phyloP scores from a whole-genome alignment of 257 asterid species.

The Gentiana straminea region DNA sequence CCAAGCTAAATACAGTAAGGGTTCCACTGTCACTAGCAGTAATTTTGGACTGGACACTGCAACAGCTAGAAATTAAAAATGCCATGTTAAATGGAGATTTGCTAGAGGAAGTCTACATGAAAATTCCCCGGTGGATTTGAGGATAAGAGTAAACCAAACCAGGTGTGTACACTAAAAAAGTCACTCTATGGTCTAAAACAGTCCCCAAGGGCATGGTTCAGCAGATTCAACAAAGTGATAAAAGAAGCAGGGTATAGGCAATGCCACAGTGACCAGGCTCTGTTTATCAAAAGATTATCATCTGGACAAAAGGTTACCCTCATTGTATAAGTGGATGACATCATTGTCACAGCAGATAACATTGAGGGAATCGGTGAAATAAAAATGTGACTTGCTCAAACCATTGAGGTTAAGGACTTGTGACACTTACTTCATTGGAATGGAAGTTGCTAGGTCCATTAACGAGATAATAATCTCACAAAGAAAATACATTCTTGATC shows the following conservation, averaged over 20 bases:
- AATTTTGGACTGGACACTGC: not conserved
- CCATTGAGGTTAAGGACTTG: too few relatives aligned
- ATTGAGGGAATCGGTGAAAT: not conserved
- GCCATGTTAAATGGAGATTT: not conserved
- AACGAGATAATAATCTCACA: not conserved
- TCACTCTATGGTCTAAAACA: not conserved
- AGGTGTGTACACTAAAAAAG: too few relatives aligned
- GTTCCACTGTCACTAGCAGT: not conserved
- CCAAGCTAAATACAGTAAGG: not conserved
- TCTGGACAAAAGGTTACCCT: not conserved
- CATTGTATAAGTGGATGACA: not conserved
- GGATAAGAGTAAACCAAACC: not conserved
- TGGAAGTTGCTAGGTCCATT: not conserved
- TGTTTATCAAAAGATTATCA: not conserved
- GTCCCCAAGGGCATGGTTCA: not conserved
- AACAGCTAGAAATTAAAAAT: not conserved
- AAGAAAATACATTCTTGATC: not conserved
- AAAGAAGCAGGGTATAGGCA: not conserved
- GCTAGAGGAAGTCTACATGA: not conserved
- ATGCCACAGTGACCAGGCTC: not conserved
- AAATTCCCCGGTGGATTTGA: not conserved
- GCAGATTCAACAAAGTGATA: not conserved
- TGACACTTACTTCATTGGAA: too few relatives aligned
- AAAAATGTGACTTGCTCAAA: too few relatives aligned
- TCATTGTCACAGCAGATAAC: not conserved